phyloP scores from a whole-genome alignment of 306 rosid genomes.

The Fragaria vesca region DNA sequence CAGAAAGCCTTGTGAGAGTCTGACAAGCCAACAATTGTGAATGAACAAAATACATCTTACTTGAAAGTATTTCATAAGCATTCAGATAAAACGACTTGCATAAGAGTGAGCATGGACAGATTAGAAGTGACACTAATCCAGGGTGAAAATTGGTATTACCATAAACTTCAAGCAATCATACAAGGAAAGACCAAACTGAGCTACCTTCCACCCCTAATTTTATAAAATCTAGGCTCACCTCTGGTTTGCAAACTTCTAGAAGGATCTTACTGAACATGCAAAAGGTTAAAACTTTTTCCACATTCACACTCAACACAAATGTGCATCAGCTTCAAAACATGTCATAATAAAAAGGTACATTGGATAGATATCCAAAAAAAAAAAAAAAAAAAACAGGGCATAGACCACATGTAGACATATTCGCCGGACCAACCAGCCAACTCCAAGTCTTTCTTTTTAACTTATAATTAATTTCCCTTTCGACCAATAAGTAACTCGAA shows the following conservation, averaged over 20 bases:
- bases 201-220: background rate
- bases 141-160: background rate
- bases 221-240: background rate
- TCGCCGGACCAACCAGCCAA: background rate
- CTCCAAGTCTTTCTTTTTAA: background rate
- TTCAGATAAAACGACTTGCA: background rate
- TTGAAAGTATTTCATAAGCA: constrained; percentile 14
- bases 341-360: background rate
- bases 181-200: background rate
- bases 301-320: background rate
- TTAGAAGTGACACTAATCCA: background rate
- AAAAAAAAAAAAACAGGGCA: no score
- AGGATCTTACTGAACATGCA: background rate
- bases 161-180: background rate
- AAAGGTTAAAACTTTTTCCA: background rate
- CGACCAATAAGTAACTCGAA: background rate
- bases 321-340: constrained; percentile 6
- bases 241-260: background rate
- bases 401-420: background rate
- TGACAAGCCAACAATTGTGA: constrained; percentile 20
- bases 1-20: constrained; percentile 25
- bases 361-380: no score
- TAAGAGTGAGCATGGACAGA: background rate
- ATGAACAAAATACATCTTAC: constrained; percentile 15
- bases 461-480: background rate